Percentiles rank a stretch among this genome's conserved stretches.
These are phyloP conservation scores for Jacaranda copaia DNA, from an alignment of 257 asterid genomes.

Conservation along the genomic window DNA sequence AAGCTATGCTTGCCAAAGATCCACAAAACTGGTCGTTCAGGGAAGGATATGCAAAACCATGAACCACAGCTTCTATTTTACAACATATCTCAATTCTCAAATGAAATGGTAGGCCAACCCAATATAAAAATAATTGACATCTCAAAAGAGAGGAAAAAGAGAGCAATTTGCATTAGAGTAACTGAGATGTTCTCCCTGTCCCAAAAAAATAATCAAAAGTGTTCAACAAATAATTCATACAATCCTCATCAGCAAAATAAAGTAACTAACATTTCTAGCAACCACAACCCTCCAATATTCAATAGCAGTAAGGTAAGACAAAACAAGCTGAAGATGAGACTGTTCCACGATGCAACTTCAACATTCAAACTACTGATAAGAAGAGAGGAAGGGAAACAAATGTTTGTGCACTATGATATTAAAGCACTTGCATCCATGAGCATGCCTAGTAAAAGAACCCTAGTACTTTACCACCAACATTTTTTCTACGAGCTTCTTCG, in stretches of 20 bases:
- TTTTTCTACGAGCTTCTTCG: slow-evolving; percentile 46
- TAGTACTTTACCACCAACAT: slow-evolving; percentile 45
- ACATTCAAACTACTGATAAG: background rate
- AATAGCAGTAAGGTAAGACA: background rate
- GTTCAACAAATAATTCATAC: background rate
- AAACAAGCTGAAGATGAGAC: background rate
- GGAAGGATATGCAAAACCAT: no score
- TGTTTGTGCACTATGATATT: background rate
- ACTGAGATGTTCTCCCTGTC: background rate
- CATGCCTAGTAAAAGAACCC: slow-evolving; percentile 42
- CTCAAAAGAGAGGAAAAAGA: background rate
- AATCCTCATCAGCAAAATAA: background rate
- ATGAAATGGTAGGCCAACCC: no score
- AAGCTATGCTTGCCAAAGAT: no score
- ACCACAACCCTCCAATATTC: no score
- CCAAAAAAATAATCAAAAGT: background rate
- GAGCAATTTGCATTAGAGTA: background rate
- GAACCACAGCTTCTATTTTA: background rate
- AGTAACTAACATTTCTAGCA: no score
- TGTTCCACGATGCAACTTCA: background rate
- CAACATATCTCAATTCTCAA: background rate
- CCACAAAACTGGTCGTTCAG: no score
- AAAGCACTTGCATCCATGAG: no score
- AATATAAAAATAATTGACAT: background rate
- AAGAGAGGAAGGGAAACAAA: background rate